Evolutionary conservation across 2,329 filamentous ascomycete genomes (phyloP).

Genomic region (Phyllosticta capitalensis): DNA sequence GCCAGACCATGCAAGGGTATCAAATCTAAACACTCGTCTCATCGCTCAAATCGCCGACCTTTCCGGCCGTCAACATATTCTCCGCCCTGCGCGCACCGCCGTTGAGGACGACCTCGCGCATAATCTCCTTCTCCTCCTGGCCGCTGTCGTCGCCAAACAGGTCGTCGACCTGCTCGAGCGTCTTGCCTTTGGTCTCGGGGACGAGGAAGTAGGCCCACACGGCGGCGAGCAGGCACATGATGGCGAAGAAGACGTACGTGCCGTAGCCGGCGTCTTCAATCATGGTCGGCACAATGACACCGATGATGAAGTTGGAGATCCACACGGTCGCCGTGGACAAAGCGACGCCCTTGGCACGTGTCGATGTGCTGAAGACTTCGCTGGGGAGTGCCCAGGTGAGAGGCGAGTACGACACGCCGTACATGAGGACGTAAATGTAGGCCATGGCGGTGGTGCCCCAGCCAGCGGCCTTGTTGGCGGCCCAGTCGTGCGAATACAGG

Average conservation of each 20-base stretch:
- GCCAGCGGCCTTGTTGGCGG: slow-evolving; percentile 40
- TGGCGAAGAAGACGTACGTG: slow-evolving; percentile 29
- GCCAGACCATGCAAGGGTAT: background rate
- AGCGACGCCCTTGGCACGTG: slow-evolving; percentile 35
- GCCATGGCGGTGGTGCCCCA: slow-evolving; percentile 36
- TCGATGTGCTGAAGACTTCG: slow-evolving; percentile 12
- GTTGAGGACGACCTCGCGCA: background rate
- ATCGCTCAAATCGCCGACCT: background rate
- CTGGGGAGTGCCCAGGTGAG: slow-evolving; percentile 23
- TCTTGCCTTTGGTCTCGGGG: slow-evolving; percentile 27
- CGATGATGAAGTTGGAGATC: slow-evolving; percentile 53
- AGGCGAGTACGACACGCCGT: slow-evolving; percentile 33
- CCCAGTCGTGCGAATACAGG: slow-evolving; percentile 42
- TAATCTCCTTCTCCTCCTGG: slow-evolving; percentile 22
- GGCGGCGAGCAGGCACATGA: slow-evolving; percentile 25
- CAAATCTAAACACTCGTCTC: background rate
- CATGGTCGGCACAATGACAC: slow-evolving; percentile 56
- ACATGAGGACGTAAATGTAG: slow-evolving; percentile 50
- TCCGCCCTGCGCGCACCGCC: slow-evolving; percentile 1
- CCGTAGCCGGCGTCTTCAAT: slow-evolving; percentile 47
- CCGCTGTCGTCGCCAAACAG: slow-evolving; percentile 25
- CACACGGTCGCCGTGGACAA: slow-evolving; percentile 56
- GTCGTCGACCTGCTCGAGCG: slow-evolving; percentile 28
- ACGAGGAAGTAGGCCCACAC: slow-evolving; percentile 26
- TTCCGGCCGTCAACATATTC: slow-evolving; percentile 1